Base-by-base conservation (phyloP, 768 basidiomycete genomes). In the Boletus sp. region DNA sequence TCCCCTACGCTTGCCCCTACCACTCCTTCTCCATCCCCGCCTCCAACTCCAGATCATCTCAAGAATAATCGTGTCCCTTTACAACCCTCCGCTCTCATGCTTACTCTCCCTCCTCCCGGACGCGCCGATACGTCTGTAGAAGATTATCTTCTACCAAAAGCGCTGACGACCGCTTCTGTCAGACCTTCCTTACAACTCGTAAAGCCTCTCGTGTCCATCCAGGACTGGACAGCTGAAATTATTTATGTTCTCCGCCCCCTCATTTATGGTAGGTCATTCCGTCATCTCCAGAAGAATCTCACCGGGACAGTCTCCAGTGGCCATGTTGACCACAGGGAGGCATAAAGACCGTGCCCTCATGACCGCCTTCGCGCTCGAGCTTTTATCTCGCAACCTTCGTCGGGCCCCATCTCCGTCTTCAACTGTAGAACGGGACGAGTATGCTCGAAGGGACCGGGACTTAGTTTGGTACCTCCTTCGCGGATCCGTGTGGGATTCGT, bases 381-480 rank as follows among this genome's bases (percentile, higher is more conserved):
- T 95, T 44, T 57, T 91, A 7, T 85, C 92, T 24, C 84, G 91
- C 40, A 85, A 80, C 68, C 74, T 96, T 32, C 87, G 94, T 18
- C 79, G 91, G 24, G 75, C 75, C 18, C 84, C 89, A 4, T 76
- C 85, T 7, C 73, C 83, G 1, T 86, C 86, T 45, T 80, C 84
- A 18, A 60, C 78, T 5, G 75, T 91, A 36, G 89, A 92, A 71
- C 80, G 88, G 48, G 73, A 82, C 14, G 93, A 95, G 67, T 90
- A 95, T 64, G 89, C 91, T 14, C 80, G 83, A 52, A 78, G 92
- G 63, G 94, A 97, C 71, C 81, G 85, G 51, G 88, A 91, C 63
- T 80, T 96, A 59, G 67, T 89, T 10, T 92, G 88, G 86, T 93
- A 94, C 67, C 80, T 95, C 44, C 73, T 96, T 58, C 86, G 92